A percentile compares a stretch with the other conserved stretches of the same genome.
Conservation (phyloP, 2,329 filamentous ascomycete species). For the Thelonectria discophora region DNA sequence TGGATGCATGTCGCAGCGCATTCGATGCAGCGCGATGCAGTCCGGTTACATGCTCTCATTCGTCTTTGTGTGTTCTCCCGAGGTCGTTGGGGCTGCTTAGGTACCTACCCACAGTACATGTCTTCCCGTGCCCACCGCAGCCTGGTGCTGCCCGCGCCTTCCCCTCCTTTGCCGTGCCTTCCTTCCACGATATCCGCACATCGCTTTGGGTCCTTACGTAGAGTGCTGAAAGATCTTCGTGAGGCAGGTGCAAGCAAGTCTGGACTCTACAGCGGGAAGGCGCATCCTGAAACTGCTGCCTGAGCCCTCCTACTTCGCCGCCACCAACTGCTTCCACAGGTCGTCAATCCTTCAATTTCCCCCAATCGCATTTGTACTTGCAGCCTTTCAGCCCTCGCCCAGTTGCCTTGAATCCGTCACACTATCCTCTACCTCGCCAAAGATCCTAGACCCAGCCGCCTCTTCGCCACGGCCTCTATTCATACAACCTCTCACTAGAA, state of each 20-base stretch:
- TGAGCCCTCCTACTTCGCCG: not conserved
- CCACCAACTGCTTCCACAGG: not conserved
- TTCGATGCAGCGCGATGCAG: not conserved
- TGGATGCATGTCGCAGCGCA: not conserved
- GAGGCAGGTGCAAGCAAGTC: not conserved
- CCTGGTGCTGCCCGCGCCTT: not conserved
- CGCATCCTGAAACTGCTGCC: not conserved
- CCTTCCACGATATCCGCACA: no score
- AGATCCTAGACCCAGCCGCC: not conserved
- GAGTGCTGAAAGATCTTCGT: not conserved
- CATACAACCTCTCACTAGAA: not conserved
- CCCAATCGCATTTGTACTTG: not conserved
- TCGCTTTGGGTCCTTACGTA: not conserved
- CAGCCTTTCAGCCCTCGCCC: not conserved
- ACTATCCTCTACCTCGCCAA: not conserved
- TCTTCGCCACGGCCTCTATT: not conserved
- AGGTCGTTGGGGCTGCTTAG: not conserved
- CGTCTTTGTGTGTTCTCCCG: not conserved
- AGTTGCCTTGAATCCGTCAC: not conserved
- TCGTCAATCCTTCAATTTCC: slow-evolving; percentile 2
- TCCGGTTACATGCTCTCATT: slow-evolving; percentile 6
- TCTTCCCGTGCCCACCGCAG: no score
- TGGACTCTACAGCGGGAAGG: not conserved
- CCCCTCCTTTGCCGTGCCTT: not conserved
- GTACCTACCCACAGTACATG: not conserved